Evolutionary conservation across 768 basidiomycete species (phyloP), one percentile per base, ranked within the genome.

Genomic region (Tremella mesenterica): DNA sequence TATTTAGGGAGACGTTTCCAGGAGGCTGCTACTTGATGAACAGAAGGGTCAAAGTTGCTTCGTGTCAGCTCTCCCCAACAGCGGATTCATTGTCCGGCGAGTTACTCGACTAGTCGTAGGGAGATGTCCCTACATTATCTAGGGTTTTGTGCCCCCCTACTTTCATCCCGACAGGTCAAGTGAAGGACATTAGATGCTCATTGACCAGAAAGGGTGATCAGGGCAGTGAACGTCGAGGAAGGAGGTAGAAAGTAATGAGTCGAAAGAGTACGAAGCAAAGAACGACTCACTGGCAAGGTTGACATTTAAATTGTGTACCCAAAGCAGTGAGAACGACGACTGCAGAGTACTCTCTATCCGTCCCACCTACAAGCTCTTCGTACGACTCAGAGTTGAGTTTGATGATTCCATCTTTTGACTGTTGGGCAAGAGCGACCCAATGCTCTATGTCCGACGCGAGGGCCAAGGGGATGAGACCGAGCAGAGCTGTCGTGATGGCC

Each of bases 251-350:
- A 20, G 41, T 8, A 43, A 20, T n/a, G n/a, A n/a, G n/a, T n/a
- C n/a, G n/a, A n/a, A 8, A 8, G 18, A 43, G 41, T 43, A 55
- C 31, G 62, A 48, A 12, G 18, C 30, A 14, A 26, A 18, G 9
- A 48, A 30, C 46, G 5, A 79, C 87, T 74, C 63, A 88, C 92
- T 78, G 85, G 85, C 95, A 99, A 43, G 92, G 93, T n/a, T 71
- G 73, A 72, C 95, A 99, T 72, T 83, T 85, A 67, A 88, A 83
- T 58, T 83, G 79, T 9, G 81, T 75, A 61, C 83, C 84, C 57
- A 95, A 73, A 0, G 95, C 95, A 1, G 95, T 99, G 71, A 97
- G 80, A 12, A 90, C 83, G 49, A 99, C 77, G 3, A 84, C 78
- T n/a, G 84, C 83, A 1, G 86, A 85, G 85, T 92, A 99, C 60